Base-by-base conservation (phyloP, 176 grass and related monocot genomes). In the Carex pumila region DNA sequence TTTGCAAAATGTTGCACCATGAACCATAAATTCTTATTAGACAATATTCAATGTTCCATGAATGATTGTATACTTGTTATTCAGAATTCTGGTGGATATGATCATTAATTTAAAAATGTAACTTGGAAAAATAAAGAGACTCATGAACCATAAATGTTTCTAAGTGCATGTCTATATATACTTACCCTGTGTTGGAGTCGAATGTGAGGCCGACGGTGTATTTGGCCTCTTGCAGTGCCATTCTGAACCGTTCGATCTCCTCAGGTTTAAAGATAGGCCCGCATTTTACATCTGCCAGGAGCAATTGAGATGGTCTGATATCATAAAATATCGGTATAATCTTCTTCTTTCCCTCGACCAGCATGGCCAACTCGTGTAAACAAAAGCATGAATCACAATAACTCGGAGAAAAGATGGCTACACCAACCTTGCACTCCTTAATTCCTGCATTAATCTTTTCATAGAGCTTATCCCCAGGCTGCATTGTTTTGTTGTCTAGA, bases 321-420 rank as follows among this genome's bases (percentile, higher is more conserved):
- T 92, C 86, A 71, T 61, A 92, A 66, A 97, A 97, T 68, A 97
- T 89, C 1, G 94, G 94, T 84, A 97, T 97, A 53, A 97, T 65
- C 52, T 31, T 47, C 85, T 97, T 97, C 14, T 89, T 77, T 0
- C 62, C 12, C 85, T 94, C 94, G 1, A 97, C 90, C 77, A 97
- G 18, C 66, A 41, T 63, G 32, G 94, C 84, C 21, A 97, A 89
- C 90, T 97, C 94, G 13, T 53, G 61, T 76, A 97, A 92, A 86
- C 94, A 97, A 83, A 83, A 97, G 83, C 77, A 80, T 1, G 92
- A 97, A 64, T 92, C 89, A 79, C 61, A 89, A 88, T 97, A 97
- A 18, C 56, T 52, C 18, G 14, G 56, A 1, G 94, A 97, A 82
- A 97, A 94, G 45, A 97, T 91, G 21, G 90, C 78, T 3, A 97